Conservation (phyloP, 495 filamentous ascomycete genomes). For the Neurospora intermedia region DNA sequence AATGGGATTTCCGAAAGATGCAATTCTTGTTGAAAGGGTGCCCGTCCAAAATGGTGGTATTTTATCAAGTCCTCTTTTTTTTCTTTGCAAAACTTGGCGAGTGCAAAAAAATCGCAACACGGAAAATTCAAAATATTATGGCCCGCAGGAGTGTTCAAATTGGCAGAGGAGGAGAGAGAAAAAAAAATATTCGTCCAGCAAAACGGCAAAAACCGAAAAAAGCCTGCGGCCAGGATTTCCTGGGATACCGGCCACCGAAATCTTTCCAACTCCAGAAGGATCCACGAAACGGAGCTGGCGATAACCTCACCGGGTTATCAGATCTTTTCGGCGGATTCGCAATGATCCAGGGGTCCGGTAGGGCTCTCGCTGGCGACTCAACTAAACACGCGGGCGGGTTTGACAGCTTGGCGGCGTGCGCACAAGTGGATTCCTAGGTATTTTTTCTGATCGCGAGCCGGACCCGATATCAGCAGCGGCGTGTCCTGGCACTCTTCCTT, state of each 20-base stretch:
- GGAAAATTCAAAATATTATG: conserved; percentile 8
- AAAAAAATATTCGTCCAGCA: conserved; percentile 7
- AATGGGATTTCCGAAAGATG: conserved; percentile 5
- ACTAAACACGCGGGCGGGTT: conserved; percentile 10
- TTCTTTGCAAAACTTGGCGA: conserved; percentile 3
- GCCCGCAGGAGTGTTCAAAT: not conserved
- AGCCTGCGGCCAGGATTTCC: conserved; percentile 23
- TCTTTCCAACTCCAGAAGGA: conserved; percentile 15
- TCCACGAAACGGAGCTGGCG: conserved; percentile 21
- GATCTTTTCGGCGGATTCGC: conserved; percentile 11
- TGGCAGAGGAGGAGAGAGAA: conserved; percentile 1
- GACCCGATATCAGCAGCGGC: not conserved
- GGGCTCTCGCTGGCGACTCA: conserved; percentile 8
- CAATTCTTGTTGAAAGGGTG: conserved; percentile 2
- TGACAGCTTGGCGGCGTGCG: conserved; percentile 8
- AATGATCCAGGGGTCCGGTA: conserved; percentile 6
- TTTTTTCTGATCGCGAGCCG: not conserved
- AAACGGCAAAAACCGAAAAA: conserved; percentile 15
- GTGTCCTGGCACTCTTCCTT: conserved; percentile 6
- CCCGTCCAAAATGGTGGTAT: conserved; percentile 3
- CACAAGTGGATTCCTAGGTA: not conserved
- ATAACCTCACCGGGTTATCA: conserved; percentile 21
- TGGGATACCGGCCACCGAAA: conserved; percentile 18
- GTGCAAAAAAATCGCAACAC: conserved; percentile 14
- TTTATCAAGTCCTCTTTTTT: conserved; percentile 4